Evolutionary conservation across 1,284 basidiomycete species (phyloP).

Genomic region (Agaricales sp.): DNA sequence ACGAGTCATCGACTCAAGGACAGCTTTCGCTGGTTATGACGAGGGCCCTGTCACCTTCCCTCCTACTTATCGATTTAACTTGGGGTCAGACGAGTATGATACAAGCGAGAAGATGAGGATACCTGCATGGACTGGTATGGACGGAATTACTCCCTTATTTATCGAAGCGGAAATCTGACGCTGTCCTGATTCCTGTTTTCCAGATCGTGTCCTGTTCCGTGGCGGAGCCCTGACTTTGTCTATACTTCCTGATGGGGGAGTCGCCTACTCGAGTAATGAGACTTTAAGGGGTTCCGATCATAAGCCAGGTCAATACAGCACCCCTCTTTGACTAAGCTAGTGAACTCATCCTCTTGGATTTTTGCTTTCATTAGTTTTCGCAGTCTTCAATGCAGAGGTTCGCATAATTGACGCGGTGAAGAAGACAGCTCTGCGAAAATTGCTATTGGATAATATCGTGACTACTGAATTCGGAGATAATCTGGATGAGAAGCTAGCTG

Average conservation of each 20-base stretch:
- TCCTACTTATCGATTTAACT: slow-evolving; percentile 85
- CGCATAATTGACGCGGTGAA: slow-evolving; percentile 73
- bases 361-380: slow-evolving; percentile 53
- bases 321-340: not conserved
- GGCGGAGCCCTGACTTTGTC: slow-evolving; percentile 57
- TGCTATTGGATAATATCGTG: slow-evolving; percentile 55
- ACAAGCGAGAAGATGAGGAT: slow-evolving; percentile 94
- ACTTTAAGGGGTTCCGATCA: slow-evolving; percentile 90
- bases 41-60: slow-evolving; percentile 86
- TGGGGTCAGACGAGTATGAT: slow-evolving; percentile 83
- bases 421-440: slow-evolving; percentile 57
- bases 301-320: slow-evolving; percentile 56
- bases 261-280: slow-evolving; percentile 31
- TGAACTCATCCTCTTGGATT: not conserved
- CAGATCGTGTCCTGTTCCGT: slow-evolving; percentile 87
- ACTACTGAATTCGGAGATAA: slow-evolving; percentile 52
- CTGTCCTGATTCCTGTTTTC: slow-evolving; percentile 6
- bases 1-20: slow-evolving; percentile 56
- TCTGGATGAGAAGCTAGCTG: slow-evolving; percentile 61
- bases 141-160: not conserved
- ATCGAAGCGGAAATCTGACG: no score
- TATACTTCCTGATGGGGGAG: slow-evolving; percentile 34
- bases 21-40: slow-evolving; percentile 76
- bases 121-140: slow-evolving; percentile 91
- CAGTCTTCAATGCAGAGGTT: slow-evolving; percentile 70